A percentile compares a stretch with the other conserved stretches of the same genome.
phyloP scores from a whole-genome alignment of 2,329 filamentous ascomycete genomes.

The Exophiala sp. region DNA sequence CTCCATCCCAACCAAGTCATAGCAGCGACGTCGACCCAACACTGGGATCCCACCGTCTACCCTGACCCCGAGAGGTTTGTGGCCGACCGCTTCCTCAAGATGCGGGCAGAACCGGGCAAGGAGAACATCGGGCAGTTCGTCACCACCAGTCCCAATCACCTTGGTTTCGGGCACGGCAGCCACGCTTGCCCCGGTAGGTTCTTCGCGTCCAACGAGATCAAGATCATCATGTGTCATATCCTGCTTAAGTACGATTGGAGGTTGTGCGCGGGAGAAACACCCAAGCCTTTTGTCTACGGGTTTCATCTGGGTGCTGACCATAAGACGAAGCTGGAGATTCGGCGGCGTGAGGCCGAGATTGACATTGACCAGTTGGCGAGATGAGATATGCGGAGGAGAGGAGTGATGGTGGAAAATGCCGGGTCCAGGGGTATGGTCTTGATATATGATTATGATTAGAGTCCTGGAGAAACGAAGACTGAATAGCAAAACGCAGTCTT shows the following conservation, averaged over 20 bases:
- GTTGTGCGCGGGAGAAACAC: neutral
- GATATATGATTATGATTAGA: too few relatives aligned
- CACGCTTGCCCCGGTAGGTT: constrained; percentile 35
- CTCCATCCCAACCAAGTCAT: neutral
- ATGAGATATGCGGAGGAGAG: too few relatives aligned
- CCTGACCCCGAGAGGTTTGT: constrained; percentile 20
- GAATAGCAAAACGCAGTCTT: too few relatives aligned
- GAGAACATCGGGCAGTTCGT: constrained; percentile 32
- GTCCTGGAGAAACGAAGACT: too few relatives aligned
- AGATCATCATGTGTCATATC: constrained; percentile 31
- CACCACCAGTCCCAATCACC: constrained; percentile 31
- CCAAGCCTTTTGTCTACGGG: too few relatives aligned
- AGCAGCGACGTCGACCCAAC: too few relatives aligned
- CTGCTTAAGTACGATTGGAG: constrained; percentile 31
- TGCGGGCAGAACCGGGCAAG: constrained; percentile 31
- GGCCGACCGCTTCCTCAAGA: constrained; percentile 34
- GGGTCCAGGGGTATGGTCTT: too few relatives aligned
- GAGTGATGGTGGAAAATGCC: too few relatives aligned
- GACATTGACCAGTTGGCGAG: too few relatives aligned
- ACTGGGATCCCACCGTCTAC: constrained; percentile 16
- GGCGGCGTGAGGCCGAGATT: too few relatives aligned
- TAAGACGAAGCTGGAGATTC: too few relatives aligned
- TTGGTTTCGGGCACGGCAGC: constrained; percentile 37
- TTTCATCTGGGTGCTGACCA: too few relatives aligned
- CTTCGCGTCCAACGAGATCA: constrained; percentile 32